phyloP scores from a whole-genome alignment of 139 green algal genomes.

The Closterium sp. region DNA sequence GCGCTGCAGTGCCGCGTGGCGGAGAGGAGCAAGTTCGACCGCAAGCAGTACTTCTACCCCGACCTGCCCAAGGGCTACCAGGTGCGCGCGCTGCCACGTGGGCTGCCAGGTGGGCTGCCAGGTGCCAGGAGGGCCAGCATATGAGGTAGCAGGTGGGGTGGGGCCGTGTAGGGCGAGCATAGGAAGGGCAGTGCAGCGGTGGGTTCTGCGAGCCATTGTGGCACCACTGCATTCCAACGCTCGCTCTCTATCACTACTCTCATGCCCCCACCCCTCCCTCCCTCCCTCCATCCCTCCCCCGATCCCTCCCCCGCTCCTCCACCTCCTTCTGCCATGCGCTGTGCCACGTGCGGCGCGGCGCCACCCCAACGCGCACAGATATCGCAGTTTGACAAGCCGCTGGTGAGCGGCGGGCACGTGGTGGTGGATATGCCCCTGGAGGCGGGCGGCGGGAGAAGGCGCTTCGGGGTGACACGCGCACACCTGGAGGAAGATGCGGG shows the following conservation, averaged over 20 bases:
- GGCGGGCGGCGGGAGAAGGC: slow-evolving; percentile 35
- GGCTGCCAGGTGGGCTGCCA: no score
- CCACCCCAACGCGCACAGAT: no score
- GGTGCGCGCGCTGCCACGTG: background rate
- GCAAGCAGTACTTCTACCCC: slow-evolving; percentile 99
- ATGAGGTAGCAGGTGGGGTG: no score
- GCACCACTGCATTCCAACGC: background rate
- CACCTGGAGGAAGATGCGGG: slow-evolving; percentile 97
- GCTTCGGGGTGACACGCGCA: slow-evolving; percentile 64
- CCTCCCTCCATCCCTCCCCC: background rate
- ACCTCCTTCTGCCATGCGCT: background rate
- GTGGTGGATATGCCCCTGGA: slow-evolving; percentile 62
- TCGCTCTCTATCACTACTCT: no score
- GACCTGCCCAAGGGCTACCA: slow-evolving; percentile 91
- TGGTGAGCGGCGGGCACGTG: slow-evolving; percentile 57
- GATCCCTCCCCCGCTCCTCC: background rate
- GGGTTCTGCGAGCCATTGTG: background rate
- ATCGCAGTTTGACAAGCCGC: slow-evolving; percentile 89
- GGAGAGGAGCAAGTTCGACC: slow-evolving; percentile 89
- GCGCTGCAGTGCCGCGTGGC: slow-evolving; percentile 78
- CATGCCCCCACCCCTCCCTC: background rate
- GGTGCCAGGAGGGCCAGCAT: no score
- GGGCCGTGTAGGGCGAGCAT: no score
- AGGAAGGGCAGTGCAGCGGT: no score
- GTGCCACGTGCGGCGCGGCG: no score